phyloP scores from a whole-genome alignment of 306 rosid species.

The Senna siamea region DNA sequence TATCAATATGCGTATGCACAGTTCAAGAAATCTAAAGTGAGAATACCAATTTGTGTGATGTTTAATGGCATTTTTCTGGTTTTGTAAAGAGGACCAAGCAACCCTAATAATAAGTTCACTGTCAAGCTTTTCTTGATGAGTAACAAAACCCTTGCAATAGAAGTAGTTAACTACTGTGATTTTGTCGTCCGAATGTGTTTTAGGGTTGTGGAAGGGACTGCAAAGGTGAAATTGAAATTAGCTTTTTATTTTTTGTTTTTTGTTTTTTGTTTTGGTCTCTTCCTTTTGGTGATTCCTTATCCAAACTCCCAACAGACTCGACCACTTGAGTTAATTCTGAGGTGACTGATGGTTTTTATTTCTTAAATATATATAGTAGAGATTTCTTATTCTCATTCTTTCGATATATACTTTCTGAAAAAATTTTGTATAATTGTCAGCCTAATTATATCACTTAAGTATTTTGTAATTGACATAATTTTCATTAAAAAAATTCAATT shows the following conservation, averaged over 20 bases:
- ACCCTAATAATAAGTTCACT: not conserved
- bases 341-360: too few relatives aligned
- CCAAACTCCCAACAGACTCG: too few relatives aligned
- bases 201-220: not conserved
- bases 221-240: not conserved
- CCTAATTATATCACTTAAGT: too few relatives aligned
- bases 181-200: not conserved
- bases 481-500: too few relatives aligned
- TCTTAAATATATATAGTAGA: too few relatives aligned
- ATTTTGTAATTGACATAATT: too few relatives aligned
- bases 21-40: constrained; percentile 39
- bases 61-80: constrained; percentile 18
- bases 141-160: constrained; percentile 5
- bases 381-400: too few relatives aligned
- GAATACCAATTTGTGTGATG: constrained; percentile 34
- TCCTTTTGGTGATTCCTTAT: not conserved
- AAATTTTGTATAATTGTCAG: too few relatives aligned
- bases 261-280: too few relatives aligned
- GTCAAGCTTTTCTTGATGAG: not conserved
- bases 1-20: constrained; percentile 45
- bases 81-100: not conserved
- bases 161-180: not conserved
- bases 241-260: too few relatives aligned
- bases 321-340: too few relatives aligned
- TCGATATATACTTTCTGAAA: too few relatives aligned